Evolutionary conservation across 768 basidiomycete genomes (phyloP).

Genomic region (Boletus insuetus): DNA sequence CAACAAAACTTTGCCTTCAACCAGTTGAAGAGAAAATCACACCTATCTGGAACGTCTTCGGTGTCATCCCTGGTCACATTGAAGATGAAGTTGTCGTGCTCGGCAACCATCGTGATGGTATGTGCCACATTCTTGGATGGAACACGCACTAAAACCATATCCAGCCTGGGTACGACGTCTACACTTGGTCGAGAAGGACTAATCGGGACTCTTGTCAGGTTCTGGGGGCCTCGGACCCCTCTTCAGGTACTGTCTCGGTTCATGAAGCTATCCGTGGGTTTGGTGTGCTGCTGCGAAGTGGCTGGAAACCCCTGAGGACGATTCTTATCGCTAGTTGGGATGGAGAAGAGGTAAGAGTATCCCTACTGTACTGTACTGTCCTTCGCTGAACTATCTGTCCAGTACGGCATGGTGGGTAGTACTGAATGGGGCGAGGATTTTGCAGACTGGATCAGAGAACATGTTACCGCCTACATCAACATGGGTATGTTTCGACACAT

Average conservation of each 20-base stretch:
- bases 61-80: conserved; percentile 80
- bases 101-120: conserved; percentile 88
- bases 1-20: neutral
- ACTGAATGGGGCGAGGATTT: conserved; percentile 98
- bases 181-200: neutral
- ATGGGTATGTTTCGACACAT: conserved; percentile 41
- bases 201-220: conserved; percentile 22
- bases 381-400: conserved; percentile 11
- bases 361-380: neutral
- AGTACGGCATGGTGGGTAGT: conserved; percentile 76
- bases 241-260: conserved; percentile 54
- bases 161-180: conserved; percentile 22
- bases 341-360: conserved; percentile 56
- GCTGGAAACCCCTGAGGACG: conserved; percentile 71
- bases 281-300: conserved; percentile 46
- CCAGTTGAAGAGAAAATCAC: conserved; percentile 76
- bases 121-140: conserved; percentile 15
- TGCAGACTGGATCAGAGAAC: conserved; percentile 68
- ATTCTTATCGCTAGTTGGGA: conserved; percentile 82
- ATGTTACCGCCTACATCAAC: conserved; percentile 89
- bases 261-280: conserved; percentile 57
- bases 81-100: conserved; percentile 83
- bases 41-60: conserved; percentile 91
- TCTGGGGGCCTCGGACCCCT: conserved; percentile 56
- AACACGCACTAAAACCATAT: conserved; percentile 9